phyloP scores from a whole-genome alignment of 257 asterid genomes.

The Capsicum baccatum region DNA sequence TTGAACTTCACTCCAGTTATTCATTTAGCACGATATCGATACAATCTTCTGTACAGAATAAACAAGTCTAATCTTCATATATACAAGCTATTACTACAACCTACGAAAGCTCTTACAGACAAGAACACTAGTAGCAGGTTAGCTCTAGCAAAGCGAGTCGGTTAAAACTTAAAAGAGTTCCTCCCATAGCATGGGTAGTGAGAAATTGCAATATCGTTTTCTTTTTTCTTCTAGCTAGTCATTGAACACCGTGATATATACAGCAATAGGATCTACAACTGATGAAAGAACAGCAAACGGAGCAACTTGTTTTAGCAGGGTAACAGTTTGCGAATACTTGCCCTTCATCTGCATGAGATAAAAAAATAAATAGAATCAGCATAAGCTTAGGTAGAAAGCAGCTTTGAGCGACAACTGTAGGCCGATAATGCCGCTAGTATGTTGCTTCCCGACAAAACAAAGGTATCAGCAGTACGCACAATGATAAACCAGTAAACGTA shows the following conservation, averaged over 20 bases:
- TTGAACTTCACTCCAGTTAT: background rate
- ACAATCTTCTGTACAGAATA: constrained; percentile 25
- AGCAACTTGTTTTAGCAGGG: background rate
- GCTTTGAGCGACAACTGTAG: constrained; percentile 21
- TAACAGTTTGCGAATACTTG: background rate
- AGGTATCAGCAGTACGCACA: background rate
- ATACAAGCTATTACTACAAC: constrained; percentile 23
- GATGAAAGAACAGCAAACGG: constrained; percentile 3
- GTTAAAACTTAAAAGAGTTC: background rate
- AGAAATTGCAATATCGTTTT: background rate
- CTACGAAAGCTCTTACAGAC: background rate
- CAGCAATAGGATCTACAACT: constrained; percentile 6
- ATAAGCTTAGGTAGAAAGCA: background rate
- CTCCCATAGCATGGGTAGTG: background rate
- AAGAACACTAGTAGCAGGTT: background rate
- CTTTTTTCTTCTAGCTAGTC: constrained; percentile 25
- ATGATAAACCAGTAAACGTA: background rate
- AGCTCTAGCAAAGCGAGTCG: background rate
- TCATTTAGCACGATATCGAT: background rate
- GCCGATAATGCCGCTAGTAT: background rate
- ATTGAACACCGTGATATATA: constrained; percentile 25
- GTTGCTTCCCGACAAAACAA: constrained; percentile 24
- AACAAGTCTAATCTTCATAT: constrained; percentile 26
- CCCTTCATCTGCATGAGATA: constrained; percentile 20
- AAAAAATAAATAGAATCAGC: background rate